Evolutionary conservation across 345 rosid genomes (phyloP).

Genomic region (Rhizophora apiculata): DNA sequence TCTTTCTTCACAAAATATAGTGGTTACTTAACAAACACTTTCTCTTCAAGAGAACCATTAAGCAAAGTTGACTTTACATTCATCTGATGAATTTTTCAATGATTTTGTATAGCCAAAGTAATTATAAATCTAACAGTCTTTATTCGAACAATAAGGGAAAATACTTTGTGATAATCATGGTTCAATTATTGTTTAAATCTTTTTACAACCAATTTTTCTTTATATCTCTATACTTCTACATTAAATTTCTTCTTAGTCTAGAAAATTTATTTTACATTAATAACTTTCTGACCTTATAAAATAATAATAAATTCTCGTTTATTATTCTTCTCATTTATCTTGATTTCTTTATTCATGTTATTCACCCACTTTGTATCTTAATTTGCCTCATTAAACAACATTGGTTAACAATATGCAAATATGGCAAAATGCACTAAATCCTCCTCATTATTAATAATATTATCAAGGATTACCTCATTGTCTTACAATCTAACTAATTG

Average conservation of each 20-base stretch:
- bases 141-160: neutral
- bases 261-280: neutral
- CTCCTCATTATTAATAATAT: neutral
- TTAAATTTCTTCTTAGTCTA: neutral
- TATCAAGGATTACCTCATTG: neutral
- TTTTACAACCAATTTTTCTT: neutral
- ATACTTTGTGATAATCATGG: neutral
- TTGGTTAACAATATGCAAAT: neutral
- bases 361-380: neutral
- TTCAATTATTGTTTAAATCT: too few relatives aligned
- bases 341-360: neutral
- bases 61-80: neutral
- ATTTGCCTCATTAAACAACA: neutral
- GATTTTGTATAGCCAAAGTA: neutral
- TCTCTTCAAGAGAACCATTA: neutral
- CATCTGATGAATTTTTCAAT: neutral
- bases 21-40: neutral
- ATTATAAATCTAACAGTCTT: too few relatives aligned
- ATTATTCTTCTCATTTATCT: neutral
- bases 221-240: too few relatives aligned
- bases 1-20: too few relatives aligned
- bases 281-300: neutral
- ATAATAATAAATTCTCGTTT: too few relatives aligned
- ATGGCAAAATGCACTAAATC: neutral
- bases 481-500: too few relatives aligned